Base-by-base conservation (phyloP, 148 eudicot genomes). In the Chenopodium formosanum region DNA sequence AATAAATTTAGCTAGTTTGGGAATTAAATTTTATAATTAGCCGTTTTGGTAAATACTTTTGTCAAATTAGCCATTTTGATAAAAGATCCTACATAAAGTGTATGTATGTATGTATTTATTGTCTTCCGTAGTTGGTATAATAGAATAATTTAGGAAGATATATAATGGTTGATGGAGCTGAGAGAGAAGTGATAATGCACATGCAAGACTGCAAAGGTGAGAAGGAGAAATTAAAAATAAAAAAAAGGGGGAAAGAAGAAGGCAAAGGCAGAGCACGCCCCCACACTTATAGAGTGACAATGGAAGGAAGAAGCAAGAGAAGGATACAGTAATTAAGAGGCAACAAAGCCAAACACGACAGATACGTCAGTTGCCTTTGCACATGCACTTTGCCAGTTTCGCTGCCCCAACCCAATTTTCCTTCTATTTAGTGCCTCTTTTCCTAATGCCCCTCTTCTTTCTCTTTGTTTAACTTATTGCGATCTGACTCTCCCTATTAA, bases 301-400 rank as follows among this genome's bases (percentile, higher is more conserved):
- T 40, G 44, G 7, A 40, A 40, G 44, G 44, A 40, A 34, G 37
- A 34, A 34, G 37, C 32, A 31, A 31, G 32, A 31, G 44, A 40
- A 52, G 16, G 56, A 14, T 10, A 31, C 32, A 31, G 32, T 31
- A 31, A 31, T 0, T 31, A 52, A 14, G 56, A 56, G 62, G 62
- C 20, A 56, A n/a, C 27, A 72, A 72, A 74, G 77, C n/a, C 63
- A 74, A 48, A 32, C 3, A 72, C 27, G 68, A 58, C 78, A 50
- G 22, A 40, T 62, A 69, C 48, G 75, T 76, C 79, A 82, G 83
- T 22, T 44, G 64, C 13, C 52, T 52, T 75, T 68, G 84, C 84
- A 82, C 84, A 82, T 82, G 84, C 66, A 10, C 63, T 81, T 73
- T 81, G 72, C 46, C 83, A 81, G 78, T 73, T 74, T 63, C 32